phyloP scores from a whole-genome alignment of 768 basidiomycete species.

The Antrodiella citrinella region DNA sequence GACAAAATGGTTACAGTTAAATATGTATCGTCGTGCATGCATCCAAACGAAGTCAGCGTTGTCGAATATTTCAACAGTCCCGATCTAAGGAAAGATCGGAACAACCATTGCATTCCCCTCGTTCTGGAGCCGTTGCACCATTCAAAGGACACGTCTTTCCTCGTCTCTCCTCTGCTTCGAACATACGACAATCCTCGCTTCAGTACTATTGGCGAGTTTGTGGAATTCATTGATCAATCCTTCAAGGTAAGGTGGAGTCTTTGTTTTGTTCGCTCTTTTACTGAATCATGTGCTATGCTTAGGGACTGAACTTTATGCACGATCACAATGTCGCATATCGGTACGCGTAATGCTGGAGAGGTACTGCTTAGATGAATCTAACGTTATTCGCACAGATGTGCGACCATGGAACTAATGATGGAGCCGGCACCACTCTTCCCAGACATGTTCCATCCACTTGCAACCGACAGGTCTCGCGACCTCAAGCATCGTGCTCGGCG shows the following conservation, averaged over 20 bases:
- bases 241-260: slow-evolving; percentile 22
- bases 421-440: slow-evolving; percentile 14
- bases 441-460: slow-evolving; percentile 10
- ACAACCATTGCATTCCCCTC: not conserved
- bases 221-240: slow-evolving; percentile 25
- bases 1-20: not conserved
- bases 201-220: slow-evolving; percentile 27
- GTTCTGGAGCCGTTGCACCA: not conserved
- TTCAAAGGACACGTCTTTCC: slow-evolving; percentile 4
- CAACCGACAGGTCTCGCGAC: not conserved
- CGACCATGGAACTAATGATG: slow-evolving; percentile 12
- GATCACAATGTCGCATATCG: not conserved
- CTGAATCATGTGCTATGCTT: not conserved
- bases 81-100: not conserved
- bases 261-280: not conserved
- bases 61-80: not conserved
- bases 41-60: not conserved
- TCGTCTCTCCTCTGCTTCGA: slow-evolving; percentile 29
- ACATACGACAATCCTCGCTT: slow-evolving; percentile 22
- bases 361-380: not conserved
- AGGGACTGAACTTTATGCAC: slow-evolving; percentile 19
- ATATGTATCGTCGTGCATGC: not conserved
- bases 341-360: not conserved
- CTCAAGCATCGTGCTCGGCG: slow-evolving; percentile 3
- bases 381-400: slow-evolving; percentile 7